Evolutionary conservation across 2,329 filamentous ascomycete species (phyloP), one percentile per base, ranked within the genome.

Genomic region (Phialophora expanda): DNA sequence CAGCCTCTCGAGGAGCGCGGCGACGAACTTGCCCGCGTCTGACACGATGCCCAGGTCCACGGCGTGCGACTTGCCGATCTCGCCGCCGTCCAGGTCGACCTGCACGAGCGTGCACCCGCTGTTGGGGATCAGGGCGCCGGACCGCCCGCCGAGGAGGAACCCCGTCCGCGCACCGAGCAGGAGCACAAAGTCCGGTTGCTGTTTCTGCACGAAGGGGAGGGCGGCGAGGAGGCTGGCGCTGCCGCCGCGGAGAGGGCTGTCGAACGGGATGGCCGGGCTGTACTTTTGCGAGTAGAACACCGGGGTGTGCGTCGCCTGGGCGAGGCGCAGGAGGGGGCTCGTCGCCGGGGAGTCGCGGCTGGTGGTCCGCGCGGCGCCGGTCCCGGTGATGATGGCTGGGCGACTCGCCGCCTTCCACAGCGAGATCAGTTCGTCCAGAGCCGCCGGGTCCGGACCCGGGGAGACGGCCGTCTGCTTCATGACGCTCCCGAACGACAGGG

Each of bases 311-410:
- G 75, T 78, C 8, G 71, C 68, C 48, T 77, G 73, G 4, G 77
- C 75, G 9, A 82, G 71, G 7, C 72, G 65, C 11, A 75, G 66
- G 6, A 80, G 70, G 0, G 75, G 69, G 3, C 73, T 74, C 41
- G 75, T 73, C 74, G 76, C 53, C 17, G 20, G 30, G 1, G 53
- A 26, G 20, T 54, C 24, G 61, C 65, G 28, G 67, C 69, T 17
- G 68, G 71, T 64, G 64, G 53, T 68, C 34, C 59, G 55, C n/a
- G 67, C 69, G 20, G 75, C 77, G 1, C 80, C 80, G 5, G 79
- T 81, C 6, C 80, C 79, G 6, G 76, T 75, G 17, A 82, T 78
- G 20, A 83, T 76, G 2, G 74, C 78, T 3, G 80, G 80, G 46
- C 80, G 69, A 28, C 76, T 70, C 0, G 80, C 77, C 5, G 65